phyloP scores from a whole-genome alignment of 2,329 filamentous ascomycete genomes.

The Penicillium sp. region DNA sequence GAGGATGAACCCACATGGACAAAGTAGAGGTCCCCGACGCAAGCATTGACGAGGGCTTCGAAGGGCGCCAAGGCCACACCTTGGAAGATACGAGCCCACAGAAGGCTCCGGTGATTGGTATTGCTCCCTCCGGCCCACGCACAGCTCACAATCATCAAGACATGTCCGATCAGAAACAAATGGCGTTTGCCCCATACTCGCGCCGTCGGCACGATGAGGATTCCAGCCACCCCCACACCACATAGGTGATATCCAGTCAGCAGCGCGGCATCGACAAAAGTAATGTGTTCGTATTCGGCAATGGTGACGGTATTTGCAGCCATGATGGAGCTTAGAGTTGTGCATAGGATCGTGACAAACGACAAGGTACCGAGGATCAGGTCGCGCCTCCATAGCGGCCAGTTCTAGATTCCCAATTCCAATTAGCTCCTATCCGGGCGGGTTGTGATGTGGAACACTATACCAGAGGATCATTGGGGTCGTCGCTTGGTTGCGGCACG shows the following conservation, averaged over 20 bases:
- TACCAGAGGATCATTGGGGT: slow-evolving; percentile 83
- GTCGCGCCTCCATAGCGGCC: slow-evolving; percentile 84
- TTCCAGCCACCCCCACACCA: slow-evolving; percentile 74
- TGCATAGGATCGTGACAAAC: slow-evolving; percentile 75
- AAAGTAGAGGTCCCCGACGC: slow-evolving; percentile 85
- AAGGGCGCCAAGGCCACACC: slow-evolving; percentile 85
- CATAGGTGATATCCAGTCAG: slow-evolving; percentile 85
- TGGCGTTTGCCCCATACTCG: slow-evolving; percentile 92
- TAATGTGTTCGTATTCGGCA: slow-evolving; percentile 60
- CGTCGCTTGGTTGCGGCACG: slow-evolving; percentile 85
- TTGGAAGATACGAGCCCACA: slow-evolving; percentile 79
- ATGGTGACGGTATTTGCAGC: slow-evolving; percentile 83
- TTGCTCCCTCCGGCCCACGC: slow-evolving; percentile 73
- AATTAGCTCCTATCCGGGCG: slow-evolving; percentile 1
- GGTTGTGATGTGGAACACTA: background rate
- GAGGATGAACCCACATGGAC: slow-evolving; percentile 63
- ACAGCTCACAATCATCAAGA: slow-evolving; percentile 70
- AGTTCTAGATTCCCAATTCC: slow-evolving; percentile 61
- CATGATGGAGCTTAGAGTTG: slow-evolving; percentile 78
- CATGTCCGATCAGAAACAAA: slow-evolving; percentile 72
- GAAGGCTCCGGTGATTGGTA: slow-evolving; percentile 66
- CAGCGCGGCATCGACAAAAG: slow-evolving; percentile 73
- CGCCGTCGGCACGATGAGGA: slow-evolving; percentile 82
- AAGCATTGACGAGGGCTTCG: slow-evolving; percentile 83
- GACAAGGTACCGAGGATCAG: slow-evolving; percentile 75